A percentile compares a stretch with the other conserved stretches of the same genome.
phyloP scores from a whole-genome alignment of 2,329 filamentous ascomycete genomes.

The Elsinoe perseae region DNA sequence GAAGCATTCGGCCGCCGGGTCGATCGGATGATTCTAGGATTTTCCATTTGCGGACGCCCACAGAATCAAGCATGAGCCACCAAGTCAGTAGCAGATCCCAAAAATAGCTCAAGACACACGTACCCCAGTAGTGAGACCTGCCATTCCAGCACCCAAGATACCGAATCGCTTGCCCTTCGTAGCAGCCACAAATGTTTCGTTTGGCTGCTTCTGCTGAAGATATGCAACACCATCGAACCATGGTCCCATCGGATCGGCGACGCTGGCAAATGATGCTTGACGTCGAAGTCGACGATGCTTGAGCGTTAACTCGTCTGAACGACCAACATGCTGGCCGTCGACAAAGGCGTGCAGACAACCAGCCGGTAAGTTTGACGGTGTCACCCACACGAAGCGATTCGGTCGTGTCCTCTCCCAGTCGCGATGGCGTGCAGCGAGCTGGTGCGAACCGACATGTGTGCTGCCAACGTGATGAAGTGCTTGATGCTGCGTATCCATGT shows the following conservation, averaged over 20 bases:
- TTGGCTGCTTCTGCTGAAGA: constrained; percentile 48
- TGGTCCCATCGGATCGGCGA: constrained; percentile 50
- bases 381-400: constrained; percentile 43
- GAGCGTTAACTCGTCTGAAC: constrained; percentile 36
- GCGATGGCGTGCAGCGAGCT: constrained; percentile 25
- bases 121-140: constrained; percentile 54
- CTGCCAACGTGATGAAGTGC: constrained; percentile 39
- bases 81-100: not conserved
- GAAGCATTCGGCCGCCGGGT: constrained; percentile 57
- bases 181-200: constrained; percentile 44
- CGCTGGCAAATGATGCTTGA: constrained; percentile 36
- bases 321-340: constrained; percentile 34
- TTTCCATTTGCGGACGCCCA: constrained; percentile 53
- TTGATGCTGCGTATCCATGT: constrained; percentile 29
- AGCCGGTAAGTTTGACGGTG: constrained; percentile 33
- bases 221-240: constrained; percentile 61
- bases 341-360: constrained; percentile 43
- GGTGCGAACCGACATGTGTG: constrained; percentile 32
- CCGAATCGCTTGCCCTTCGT: constrained; percentile 53
- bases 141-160: constrained; percentile 59
- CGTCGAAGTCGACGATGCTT: constrained; percentile 30
- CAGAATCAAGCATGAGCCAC: constrained; percentile 39
- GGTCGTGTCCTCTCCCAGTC: constrained; percentile 30
- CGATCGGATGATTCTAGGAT: constrained; percentile 55
- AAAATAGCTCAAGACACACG: not conserved